Evolutionary conservation across 2,329 filamentous ascomycete genomes (phyloP), one percentile per base, ranked within the genome.

Genomic region (Verticillium zaregamsianum): DNA sequence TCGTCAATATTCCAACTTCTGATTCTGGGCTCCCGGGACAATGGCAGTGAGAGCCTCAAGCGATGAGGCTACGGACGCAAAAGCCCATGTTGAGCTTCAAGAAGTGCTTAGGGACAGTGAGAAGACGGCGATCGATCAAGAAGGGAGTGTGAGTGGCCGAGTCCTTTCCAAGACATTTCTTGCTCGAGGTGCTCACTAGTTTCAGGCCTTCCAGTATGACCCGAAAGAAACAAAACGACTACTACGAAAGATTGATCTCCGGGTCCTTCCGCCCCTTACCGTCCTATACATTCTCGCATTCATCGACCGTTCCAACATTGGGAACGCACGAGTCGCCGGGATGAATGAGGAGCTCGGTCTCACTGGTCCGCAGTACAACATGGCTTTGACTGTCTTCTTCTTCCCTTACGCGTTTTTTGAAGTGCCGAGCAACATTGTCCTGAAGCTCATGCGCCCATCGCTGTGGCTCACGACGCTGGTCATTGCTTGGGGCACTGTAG

Each of bases 301-400:
- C 64, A 68, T 74, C 32, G 69, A 70, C 62, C 64, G 67, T 9
- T 62, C 67, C 66, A 80, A 83, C 64, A 79, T 83, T 61, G 81
- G 83, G 63, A 86, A 86, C 70, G 83, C 83, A 2, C 77, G 81
- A 54, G 85, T 86, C 59, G 80, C 84, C 63, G 83, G 83, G 20
- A 76, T 86, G 75, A 71, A 66, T 1, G 68, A 71, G 14, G 83
- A 86, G 33, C 72, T 86, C 3, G 64, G 79, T 5, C 76, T 86
- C 12, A 65, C 70, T 23, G 78, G 80, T n/a, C 73, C 78, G 58
- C 78, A 78, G 14, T 86, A 85, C 76, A 86, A 86, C 68, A 83
- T 82, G 76, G 80, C 20, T 23, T 79, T 84, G 1, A 84, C 82
- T 59, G 79, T 84, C 62, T 85, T 86, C 74, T 86, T 85, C 72